Base-by-base conservation (phyloP, 208 protist species). In the Leishmania aethiopica region DNA sequence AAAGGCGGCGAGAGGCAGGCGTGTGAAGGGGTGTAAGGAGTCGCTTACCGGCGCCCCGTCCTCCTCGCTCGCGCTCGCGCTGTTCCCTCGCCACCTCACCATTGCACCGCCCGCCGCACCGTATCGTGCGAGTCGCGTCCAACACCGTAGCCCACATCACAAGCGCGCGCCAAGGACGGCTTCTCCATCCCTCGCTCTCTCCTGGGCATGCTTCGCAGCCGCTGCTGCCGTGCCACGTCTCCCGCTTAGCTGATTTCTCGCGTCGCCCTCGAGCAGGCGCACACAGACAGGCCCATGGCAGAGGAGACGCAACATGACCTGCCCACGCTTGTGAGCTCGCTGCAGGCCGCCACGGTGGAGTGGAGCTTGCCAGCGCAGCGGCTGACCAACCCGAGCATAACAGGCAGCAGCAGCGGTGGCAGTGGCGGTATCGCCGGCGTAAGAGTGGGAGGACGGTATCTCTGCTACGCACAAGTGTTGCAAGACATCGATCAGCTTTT, bases 261-360 rank as follows among this genome's bases (percentile, higher is more conserved):
- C 32, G 51, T 55, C 25, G 28, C 32, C 25, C 35, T 59, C 25
- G 2, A 10, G 35, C 37, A 74, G 42, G 28, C 40, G 22, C 42
- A 35, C 37, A 74, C 69, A 53, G 11, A 74, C 72, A 42, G 19
- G 4, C 17, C 7, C 67, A 69, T 73, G 59, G 59, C 60, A 59
- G 35, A 59, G 32, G 47, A 80, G 8, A 69, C 28, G 32, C 77
- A 72, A 6, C 69, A 86, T 45, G 84, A 83, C 45, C 85, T 86
- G 32, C 80, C 86, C n/a, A 80, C 84, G 60, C 78, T 85, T 35
- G 74, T 83, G 51, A 84, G 69, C 78, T 79, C 78, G 10, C 72
- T 89, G 75, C 86, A 89, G 79, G 86, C 82, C 22, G 53, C 86
- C 67, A 82, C 82, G 19, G 71, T 88, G 3, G 86, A 86, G 67